Evolutionary conservation across 2,329 filamentous ascomycete species (phyloP), one percentile per base, ranked within the genome.

Genomic region (Ceratocystis cacaofunesta): DNA sequence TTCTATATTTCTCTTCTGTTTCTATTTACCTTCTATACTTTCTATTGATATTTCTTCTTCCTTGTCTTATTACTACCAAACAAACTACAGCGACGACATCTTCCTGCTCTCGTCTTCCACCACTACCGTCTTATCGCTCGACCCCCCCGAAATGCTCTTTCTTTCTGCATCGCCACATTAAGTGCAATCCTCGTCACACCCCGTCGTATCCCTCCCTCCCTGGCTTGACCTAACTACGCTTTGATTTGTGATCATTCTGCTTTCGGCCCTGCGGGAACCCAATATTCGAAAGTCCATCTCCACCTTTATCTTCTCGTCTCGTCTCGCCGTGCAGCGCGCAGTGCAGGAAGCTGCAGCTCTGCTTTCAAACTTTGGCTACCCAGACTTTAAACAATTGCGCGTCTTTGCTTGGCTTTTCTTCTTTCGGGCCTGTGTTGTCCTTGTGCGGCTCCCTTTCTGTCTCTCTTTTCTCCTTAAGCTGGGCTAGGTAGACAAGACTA

Each of bases 331-430:
- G 55, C 55, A 58, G 55, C 28, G 36, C 28, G n/a, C 15, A 52
- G 48, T 52, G 48, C 48, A 52, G 48, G 22, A 52, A 22, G 17
- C 28, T 58, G 55, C 55, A 58, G 30, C 55, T 58, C 28, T 30
- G 28, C 55, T 30, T 58, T 36, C 55, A 58, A n/a, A 30, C 55
- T 58, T 57, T 44, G 44, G 32, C 36, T 41, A 43, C 22, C 58
- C 32, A 58, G 43, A 15, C 50, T 43, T 46, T 64, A 32, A n/a
- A 41, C 22, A 64, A 17, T 57, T 58, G 50, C 63, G 63, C 52
- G 52, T 64, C 48, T 60, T 64, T 46, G 63, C 63, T 60, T 60
- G 52, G 50, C 63, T 64, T 48, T 64, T 60, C 30, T 52, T 64
- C 25, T 30, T 30, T 62, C 50, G 22, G 3, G 17, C 8, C 36